phyloP scores from a whole-genome alignment of 139 green algal species.

The Closterium sp. region DNA sequence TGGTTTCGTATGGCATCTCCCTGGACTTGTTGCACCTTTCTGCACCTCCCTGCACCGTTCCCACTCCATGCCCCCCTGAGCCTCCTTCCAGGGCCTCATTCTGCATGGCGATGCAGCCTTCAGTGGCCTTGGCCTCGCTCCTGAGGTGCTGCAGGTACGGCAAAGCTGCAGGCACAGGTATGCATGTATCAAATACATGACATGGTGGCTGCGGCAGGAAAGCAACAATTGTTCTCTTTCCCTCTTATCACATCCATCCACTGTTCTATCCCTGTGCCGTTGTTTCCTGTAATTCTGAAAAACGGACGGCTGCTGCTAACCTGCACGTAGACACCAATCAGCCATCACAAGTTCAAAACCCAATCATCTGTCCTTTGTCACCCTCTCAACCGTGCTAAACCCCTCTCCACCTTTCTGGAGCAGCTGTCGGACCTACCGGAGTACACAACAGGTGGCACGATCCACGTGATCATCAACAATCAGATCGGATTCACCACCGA shows the following conservation, averaged over 20 bases:
- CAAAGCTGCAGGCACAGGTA: not conserved
- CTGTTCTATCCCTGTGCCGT: too few species aligned
- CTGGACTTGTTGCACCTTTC: not conserved
- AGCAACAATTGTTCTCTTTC: not conserved
- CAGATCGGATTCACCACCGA: constrained; percentile 83
- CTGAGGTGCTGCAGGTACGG: constrained; percentile 56
- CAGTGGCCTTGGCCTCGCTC: constrained; percentile 66
- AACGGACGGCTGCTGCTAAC: not conserved
- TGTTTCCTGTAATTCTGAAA: too few species aligned
- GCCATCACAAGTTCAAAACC: not conserved
- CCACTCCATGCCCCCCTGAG: not conserved
- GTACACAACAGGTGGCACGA: constrained; percentile 69
- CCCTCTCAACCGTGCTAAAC: not conserved
- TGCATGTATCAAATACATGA: not conserved
- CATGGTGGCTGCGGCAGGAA: too few species aligned
- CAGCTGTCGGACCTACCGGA: constrained; percentile 63
- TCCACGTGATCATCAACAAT: constrained; percentile 87
- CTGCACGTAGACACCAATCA: not conserved
- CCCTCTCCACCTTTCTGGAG: not conserved
- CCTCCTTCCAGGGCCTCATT: constrained; percentile 11
- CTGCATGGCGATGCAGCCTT: constrained; percentile 76
- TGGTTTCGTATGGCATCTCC: not conserved
- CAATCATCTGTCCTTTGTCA: not conserved
- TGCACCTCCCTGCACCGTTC: not conserved
- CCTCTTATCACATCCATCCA: too few species aligned